Evolutionary conservation across 2,329 filamentous ascomycete species (phyloP).

Genomic region (Dothideomycetes sp.): DNA sequence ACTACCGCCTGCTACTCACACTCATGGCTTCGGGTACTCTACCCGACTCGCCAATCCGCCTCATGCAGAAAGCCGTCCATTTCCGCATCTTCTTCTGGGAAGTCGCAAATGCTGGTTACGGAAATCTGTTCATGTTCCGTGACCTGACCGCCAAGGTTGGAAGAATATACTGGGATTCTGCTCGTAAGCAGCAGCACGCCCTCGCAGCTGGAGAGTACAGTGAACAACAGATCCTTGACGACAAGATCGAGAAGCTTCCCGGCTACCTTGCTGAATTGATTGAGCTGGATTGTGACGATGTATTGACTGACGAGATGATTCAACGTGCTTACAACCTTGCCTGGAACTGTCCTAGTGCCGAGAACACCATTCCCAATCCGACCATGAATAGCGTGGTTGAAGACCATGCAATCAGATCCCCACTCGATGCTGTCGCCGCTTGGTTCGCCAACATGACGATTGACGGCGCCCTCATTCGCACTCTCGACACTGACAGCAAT

Average conservation of each 20-base stretch:
- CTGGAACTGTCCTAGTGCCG: constrained; percentile 69
- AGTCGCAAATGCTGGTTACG: constrained; percentile 55
- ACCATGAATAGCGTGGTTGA: constrained; percentile 77
- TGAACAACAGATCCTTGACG: constrained; percentile 26
- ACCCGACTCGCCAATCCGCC: constrained; percentile 67
- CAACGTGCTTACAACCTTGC: constrained; percentile 84
- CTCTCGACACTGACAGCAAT: constrained; percentile 48
- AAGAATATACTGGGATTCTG: constrained; percentile 70
- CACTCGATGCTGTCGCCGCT: constrained; percentile 80
- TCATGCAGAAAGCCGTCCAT: constrained; percentile 90
- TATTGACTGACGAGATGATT: constrained; percentile 67
- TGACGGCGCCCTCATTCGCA: constrained; percentile 57
- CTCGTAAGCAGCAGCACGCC: constrained; percentile 52
- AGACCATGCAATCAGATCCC: constrained; percentile 74
- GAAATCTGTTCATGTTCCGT: constrained; percentile 56
- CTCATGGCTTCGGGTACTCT: constrained; percentile 81
- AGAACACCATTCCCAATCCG: constrained; percentile 56
- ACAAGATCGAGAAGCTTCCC: constrained; percentile 58
- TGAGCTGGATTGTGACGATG: constrained; percentile 70
- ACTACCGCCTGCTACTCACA: constrained; percentile 74
- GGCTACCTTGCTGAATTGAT: constrained; percentile 68
- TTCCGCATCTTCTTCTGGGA: constrained; percentile 85
- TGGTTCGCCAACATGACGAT: constrained; percentile 77
- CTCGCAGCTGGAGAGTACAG: constrained; percentile 21
- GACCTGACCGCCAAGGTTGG: constrained; percentile 65